Evolutionary conservation across 495 filamentous ascomycete species (phyloP), one percentile per base, ranked within the genome.

Genomic region (Pyrenula massariospora): DNA sequence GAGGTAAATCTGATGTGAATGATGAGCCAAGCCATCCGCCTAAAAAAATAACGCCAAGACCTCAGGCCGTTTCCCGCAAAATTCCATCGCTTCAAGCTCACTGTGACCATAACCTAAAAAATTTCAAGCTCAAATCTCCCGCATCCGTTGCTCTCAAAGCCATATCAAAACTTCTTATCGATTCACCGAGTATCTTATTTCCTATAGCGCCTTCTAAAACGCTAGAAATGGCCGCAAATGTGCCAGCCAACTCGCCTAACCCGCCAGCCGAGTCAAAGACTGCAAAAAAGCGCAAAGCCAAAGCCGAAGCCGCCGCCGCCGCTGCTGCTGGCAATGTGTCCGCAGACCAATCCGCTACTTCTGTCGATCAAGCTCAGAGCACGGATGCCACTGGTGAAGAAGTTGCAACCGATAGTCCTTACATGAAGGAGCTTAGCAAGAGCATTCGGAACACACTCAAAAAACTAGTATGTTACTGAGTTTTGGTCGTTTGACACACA

Each of bases 381-480:
- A 42, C 31, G 31, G 31, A 42, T 8, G 15, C 15, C 8, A 15
- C 31, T 42, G 80, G 76, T 59, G 73, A 58, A 19, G 73, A 86
- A 52, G 81, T 78, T 52, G 56, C 64, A 57, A 75, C 75, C 50
- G 90, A 95, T 63, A 87, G 77, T 63, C 73, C 79, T 3, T 88
- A 92, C 66, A 75, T 95, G 60, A 88, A 85, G 65, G 91, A 96
- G 63, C 76, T 95, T 20, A 80, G 89, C 59, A 95, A 91, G 77
- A 85, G 75, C 70, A 84, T 95, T 63, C 91, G 91, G 65, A 91
- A 88, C 65, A 69, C 88, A 52, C 80, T 80, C 68, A 96, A 96
- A 77, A 94, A 93, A 73, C 79, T 95, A 61, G 88, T 93, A 73
- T 70, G 88, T 76, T 20, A 10, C 53, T n/a, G n/a, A n/a, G n/a